Evolutionary conservation across 441 rosid genomes (phyloP).

Genomic region (Euphorbia corollata): DNA sequence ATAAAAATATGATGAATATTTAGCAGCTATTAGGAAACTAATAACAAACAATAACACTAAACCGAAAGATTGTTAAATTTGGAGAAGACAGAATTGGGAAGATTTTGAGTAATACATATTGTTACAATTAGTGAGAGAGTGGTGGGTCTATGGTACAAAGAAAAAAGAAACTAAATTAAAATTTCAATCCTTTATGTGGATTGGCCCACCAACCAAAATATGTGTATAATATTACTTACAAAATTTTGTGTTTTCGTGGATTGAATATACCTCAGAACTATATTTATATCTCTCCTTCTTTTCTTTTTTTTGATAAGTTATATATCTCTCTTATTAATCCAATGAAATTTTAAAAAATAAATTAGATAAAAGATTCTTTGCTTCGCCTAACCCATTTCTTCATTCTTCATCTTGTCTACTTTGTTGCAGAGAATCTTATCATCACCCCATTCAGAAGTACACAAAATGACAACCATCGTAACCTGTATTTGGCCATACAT

Average conservation of each 20-base stretch:
- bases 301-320: no score
- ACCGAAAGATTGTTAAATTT: no score
- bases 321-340: constrained; percentile 14
- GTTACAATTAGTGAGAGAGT: no score
- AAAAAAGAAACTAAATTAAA: no score
- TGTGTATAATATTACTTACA: constrained; percentile 17
- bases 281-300: constrained; percentile 11
- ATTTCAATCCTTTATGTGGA: not conserved
- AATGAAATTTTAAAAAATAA: not conserved
- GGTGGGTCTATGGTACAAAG: no score
- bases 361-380: not conserved
- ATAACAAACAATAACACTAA: no score
- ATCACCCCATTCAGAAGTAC: constrained; percentile 22
- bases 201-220: not conserved
- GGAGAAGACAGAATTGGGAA: no score
- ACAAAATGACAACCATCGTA: constrained; percentile 65
- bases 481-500: constrained; percentile 33
- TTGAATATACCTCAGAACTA: not conserved
- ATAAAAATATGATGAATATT: no score
- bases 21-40: no score
- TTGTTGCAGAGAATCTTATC: not conserved
- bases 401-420: not conserved
- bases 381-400: not conserved
- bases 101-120: no score
- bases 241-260: constrained; percentile 19